Evolutionary conservation across 83 land plant species (phyloP), one percentile per base, ranked within the genome.

Genomic region (Picea engelmannii): DNA sequence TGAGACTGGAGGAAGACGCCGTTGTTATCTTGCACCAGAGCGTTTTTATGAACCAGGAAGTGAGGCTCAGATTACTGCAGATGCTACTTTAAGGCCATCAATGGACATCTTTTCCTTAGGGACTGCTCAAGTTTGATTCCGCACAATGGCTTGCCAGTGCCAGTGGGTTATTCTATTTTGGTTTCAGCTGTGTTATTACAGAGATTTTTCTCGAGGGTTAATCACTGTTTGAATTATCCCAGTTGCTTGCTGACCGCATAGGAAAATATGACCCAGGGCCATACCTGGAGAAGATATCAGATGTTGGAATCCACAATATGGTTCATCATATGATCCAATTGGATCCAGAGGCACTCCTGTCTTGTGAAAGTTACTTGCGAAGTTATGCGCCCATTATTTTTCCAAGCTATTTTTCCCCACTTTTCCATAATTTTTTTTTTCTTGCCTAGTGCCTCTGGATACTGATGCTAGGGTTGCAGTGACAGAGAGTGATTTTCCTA

Each of bases 11-110:
- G 99, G 98, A 62, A 89, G 96, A 81, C 85, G 99, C 76, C 93
- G 94, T 2, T 95, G 99, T 80, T 98, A 98, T 89, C 88, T 98
- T 74, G 99, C 99, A 40, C 99, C 99, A 73, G 99, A 97, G 93
- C 96, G 94, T n/a, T 35, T 21, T 49, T 35, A 35, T 35, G 38
- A 35, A 35, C 2, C 38, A 35, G 3, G 38, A 35, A 35, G 38
- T 35, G 38, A 35, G 38, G 38, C 38, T 35, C 38, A 35, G 38
- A 35, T 35, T 35, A 35, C 38, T 2, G 38, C 38, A 35, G 38
- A 35, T 35, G 38, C 38, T 35, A 35, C 38, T 35, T 35, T 35
- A 35, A 35, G 38, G 38, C 38, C 38, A 35, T 35, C 38, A 35
- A 35, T 35, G 38, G 3, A 35, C 38, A 35, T 35, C 38, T 1